phyloP scores from a whole-genome alignment of 192 early-diverging fungal genomes.

The Coemansia sp. region DNA sequence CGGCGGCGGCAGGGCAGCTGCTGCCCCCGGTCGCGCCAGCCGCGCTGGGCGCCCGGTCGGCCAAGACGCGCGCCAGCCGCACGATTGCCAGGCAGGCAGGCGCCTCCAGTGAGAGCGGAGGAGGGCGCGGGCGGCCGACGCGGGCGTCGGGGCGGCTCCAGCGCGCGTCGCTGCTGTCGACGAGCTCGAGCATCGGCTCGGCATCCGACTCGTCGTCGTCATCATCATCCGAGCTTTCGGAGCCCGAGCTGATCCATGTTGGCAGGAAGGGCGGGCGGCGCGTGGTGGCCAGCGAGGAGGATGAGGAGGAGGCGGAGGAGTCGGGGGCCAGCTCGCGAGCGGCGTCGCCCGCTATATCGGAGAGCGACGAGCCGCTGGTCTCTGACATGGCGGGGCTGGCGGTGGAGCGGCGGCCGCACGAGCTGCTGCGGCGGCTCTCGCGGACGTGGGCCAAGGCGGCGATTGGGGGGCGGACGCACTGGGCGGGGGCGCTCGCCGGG shows the following conservation, averaged over 20 bases:
- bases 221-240: background rate
- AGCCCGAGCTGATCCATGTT: no score
- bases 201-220: background rate
- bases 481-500: constrained; percentile 37
- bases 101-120: background rate
- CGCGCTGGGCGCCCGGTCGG: background rate
- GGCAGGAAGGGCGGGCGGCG: no score
- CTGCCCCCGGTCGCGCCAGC: background rate
- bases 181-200: constrained; percentile 31
- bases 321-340: constrained; percentile 16
- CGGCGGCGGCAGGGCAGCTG: background rate
- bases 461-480: constrained; percentile 15
- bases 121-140: background rate
- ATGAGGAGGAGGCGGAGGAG: no score
- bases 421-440: constrained; percentile 33
- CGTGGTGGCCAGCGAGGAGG: no score
- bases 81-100: background rate
- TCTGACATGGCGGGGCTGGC: background rate
- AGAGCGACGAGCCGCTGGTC: background rate
- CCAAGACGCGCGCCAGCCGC: background rate
- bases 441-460: constrained; percentile 23
- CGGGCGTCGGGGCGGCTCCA: background rate
- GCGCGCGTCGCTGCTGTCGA: constrained; percentile 19
- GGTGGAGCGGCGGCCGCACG: constrained; percentile 10
- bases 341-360: constrained; percentile 8